Conservation (phyloP, 2,329 filamentous ascomycete genomes). For the Diaporthe velutina region DNA sequence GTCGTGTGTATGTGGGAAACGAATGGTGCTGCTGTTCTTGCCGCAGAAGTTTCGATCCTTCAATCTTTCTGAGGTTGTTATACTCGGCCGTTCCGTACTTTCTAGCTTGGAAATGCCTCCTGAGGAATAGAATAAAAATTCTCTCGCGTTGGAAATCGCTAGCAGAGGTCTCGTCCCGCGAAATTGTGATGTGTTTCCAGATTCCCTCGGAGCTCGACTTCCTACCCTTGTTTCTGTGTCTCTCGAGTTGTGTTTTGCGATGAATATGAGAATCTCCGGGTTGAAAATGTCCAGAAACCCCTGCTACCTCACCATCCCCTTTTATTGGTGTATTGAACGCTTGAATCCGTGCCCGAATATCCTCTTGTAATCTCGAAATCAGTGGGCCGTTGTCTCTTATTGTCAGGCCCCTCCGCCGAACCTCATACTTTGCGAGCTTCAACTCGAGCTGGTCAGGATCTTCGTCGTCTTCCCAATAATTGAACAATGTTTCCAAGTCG, state of each 20-base stretch:
- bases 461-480: no score
- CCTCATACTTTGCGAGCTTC: background rate
- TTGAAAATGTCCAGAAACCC: background rate
- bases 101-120: background rate
- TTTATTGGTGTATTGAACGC: no score
- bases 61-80: background rate
- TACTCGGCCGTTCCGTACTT: background rate
- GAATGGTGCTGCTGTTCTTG: background rate
- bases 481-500: no score
- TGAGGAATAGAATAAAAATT: background rate
- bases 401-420: background rate
- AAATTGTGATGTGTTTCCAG: constrained; percentile 1
- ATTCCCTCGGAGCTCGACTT: background rate
- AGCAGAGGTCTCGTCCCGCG: background rate
- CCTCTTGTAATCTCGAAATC: background rate
- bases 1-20: background rate
- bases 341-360: no score
- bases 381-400: background rate
- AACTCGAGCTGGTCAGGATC: background rate
- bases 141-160: background rate
- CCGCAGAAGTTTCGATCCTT: background rate
- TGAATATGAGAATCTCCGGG: background rate
- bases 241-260: background rate
- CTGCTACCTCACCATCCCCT: no score
- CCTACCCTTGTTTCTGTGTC: no score